Percentiles rank a stretch among this genome's conserved stretches.
phyloP scores from a whole-genome alignment of 805 yeast species.

The Kazachstania taianensis region DNA sequence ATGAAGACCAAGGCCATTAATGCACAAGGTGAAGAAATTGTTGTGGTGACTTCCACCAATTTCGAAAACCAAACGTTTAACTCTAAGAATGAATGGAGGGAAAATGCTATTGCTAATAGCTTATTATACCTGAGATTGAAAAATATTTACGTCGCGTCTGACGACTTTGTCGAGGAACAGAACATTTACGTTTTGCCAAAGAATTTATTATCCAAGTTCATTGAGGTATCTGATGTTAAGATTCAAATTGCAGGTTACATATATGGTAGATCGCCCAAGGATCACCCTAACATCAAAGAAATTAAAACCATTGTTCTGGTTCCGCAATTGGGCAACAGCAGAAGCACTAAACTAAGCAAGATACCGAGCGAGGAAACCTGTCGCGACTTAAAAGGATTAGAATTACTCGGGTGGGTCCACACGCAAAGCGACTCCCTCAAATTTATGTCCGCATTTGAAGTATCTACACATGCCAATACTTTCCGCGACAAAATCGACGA shows the following conservation, averaged over 20 bases:
- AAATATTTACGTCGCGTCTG: constrained; percentile 62
- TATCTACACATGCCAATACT: constrained; percentile 43
- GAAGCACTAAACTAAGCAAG: constrained; percentile 51
- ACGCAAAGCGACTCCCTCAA: constrained; percentile 63
- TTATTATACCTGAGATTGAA: constrained; percentile 64
- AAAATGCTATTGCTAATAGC: constrained; percentile 69
- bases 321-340: constrained; percentile 77
- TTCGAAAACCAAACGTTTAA: constrained; percentile 79
- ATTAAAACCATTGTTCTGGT: constrained; percentile 63
- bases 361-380: constrained; percentile 17
- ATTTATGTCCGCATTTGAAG: constrained; percentile 59
- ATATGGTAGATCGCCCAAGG: constrained; percentile 71
- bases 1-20: constrained; percentile 74
- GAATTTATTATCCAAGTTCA: constrained; percentile 65
- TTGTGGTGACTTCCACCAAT: constrained; percentile 82
- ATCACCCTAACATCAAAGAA: constrained; percentile 66
- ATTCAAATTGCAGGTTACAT: constrained; percentile 74
- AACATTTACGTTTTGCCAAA: constrained; percentile 73
- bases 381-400: constrained; percentile 43
- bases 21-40: constrained; percentile 93
- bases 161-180: constrained; percentile 47
- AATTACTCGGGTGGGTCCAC: constrained; percentile 91
- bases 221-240: constrained; percentile 70
- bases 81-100: constrained; percentile 86
- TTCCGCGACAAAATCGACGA: constrained; percentile 30